Evolutionary conservation across 176 grass and related monocot species (phyloP), one percentile per base, ranked within the genome.

Genomic region (Cymbopogon citratus): DNA sequence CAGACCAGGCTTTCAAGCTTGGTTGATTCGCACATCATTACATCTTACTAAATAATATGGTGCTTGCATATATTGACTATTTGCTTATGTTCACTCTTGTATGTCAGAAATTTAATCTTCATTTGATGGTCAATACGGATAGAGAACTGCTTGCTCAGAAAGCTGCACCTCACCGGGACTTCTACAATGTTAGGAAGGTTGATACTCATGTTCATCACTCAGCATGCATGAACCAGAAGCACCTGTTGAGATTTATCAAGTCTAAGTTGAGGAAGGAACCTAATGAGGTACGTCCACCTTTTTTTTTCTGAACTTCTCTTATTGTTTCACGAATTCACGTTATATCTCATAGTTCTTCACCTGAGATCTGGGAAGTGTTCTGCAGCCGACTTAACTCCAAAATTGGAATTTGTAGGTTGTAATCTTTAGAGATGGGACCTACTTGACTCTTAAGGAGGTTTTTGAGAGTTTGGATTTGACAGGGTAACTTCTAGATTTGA

Each of bases 151-250:
- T 97, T 91, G 94, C 94, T 85, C 94, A 97, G 74, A 97, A 97
- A 88, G 85, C 83, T 91, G 94, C 94, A 87, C 94, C 94, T 21
- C 94, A 94, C 69, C 86, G 94, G 68, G 94, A 97, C 81, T 94
- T 97, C 62, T 97, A 97, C 74, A 97, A 97, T 62, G 94, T 97
- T 73, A 88, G 94, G 68, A 97, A 97, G 83, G 94, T 97, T 80
- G 94, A 97, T 78, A 97, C 94, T 83, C 94, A 97, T 91, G 92
- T 97, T 84, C 94, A 97, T 84, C 94, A 97, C 81, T 97, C 94
- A n/a, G 94, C 94, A 31, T 97, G 94, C 80, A 97, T 97, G 94
- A 97, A 97, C 43, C 94, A 94, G 83, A 97, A 97, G 24, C 94
- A 97, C 92, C 63, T 97, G 27, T 69, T 97, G 83, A 94, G 88